Evolutionary conservation across 257 asterid species (phyloP), one percentile per base, ranked within the genome.

Genomic region (Buddleja alternifolia): DNA sequence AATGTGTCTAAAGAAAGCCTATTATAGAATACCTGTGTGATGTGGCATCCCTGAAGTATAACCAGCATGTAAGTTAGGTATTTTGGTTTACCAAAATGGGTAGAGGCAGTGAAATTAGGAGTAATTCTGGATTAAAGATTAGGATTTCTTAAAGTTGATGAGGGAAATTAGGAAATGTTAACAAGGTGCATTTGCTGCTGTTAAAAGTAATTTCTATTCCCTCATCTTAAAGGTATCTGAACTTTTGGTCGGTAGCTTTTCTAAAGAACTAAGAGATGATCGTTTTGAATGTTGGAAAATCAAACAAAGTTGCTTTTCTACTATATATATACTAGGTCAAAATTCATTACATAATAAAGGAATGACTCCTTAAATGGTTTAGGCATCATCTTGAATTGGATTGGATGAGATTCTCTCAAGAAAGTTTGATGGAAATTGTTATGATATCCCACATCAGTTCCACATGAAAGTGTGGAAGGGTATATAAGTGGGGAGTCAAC

Each of bases 341-440:
- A 50, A 16, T 40, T 42, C 11, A 39, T 47, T 24, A 40, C 70
- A 60, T 55, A 73, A 71, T 70, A 40, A 39, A 3, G 29, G 53
- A 60, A 60, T 65, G 46, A 20, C 71, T 60, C 69, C 32, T 52
- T 25, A 39, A 45, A 68, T 8, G 40, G 50, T 16, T 54, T 64
- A 56, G 64, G 75, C 46, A 67, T 59, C 45, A 23, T 50, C 71
- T 62, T 70, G 40, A 48, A 47, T 21, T 40, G 62, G 67, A 42
- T 74, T 51, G 55, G 53, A 65, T 63, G 47, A 58, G 56, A 29
- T 69, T 63, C 51, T 40, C 66, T 3, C 4, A 19, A 48, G 55
- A 57, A 70, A 66, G 57, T 63, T n/a, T n/a, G n/a, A n/a, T n/a
- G n/a, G n/a, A n/a, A n/a, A n/a, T n/a, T n/a, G n/a, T n/a, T n/a